A percentile compares a stretch with the other conserved stretches of the same genome.
Evolutionary conservation across 2,329 filamentous ascomycete genomes (phyloP).

Genomic region (Ophiostoma ips): DNA sequence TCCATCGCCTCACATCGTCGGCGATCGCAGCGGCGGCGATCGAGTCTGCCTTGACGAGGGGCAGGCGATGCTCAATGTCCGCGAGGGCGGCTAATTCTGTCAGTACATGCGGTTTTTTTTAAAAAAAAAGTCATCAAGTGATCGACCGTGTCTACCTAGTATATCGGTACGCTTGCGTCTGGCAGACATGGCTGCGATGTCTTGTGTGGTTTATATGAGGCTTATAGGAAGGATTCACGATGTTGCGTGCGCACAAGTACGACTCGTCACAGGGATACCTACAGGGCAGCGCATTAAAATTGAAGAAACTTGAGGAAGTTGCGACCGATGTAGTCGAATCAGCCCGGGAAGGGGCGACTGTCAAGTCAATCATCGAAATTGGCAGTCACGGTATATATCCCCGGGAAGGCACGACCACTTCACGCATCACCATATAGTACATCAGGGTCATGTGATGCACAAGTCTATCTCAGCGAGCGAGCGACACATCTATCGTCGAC

Average conservation of each 20-base stretch:
- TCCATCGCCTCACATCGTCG: not conserved
- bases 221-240: no score
- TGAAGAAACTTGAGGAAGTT: not conserved
- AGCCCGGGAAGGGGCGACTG: not conserved
- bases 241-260: no score
- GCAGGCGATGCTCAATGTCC: conserved; percentile 8
- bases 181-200: not conserved
- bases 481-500: no score
- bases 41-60: conserved; percentile 5
- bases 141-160: no score
- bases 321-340: not conserved
- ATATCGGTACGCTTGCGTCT: not conserved
- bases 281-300: no score
- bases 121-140: no score
- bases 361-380: not conserved
- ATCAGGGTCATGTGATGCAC: no score
- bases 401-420: not conserved
- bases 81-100: not conserved
- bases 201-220: not conserved
- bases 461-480: no score
- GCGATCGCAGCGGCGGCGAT: conserved; percentile 5
- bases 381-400: not conserved
- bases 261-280: no score
- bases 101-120: no score
- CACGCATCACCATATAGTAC: no score